Conservation (phyloP, 345 rosid genomes). For the Triadica sebifera region DNA sequence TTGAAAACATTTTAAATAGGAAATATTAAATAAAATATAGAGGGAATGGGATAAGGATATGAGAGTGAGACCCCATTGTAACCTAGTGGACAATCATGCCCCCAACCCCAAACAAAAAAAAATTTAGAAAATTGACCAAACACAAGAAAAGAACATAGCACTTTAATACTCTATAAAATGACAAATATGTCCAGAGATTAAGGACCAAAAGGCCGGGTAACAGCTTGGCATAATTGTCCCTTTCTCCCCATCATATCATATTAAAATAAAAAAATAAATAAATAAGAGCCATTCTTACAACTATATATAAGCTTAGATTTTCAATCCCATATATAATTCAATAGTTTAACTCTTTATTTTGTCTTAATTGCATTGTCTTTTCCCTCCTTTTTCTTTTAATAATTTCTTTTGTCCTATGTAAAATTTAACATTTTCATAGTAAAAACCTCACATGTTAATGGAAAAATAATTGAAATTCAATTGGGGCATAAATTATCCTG, state of each 20-base stretch:
- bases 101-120: neutral
- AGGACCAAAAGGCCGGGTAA: conserved; percentile 22
- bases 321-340: neutral
- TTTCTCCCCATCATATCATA: conserved; percentile 19
- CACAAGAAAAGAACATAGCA: conserved; percentile 26
- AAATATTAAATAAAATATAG: too few species aligned
- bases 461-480: too few species aligned
- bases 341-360: conserved; percentile 2
- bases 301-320: conserved; percentile 18
- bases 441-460: too few species aligned
- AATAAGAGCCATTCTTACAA: too few species aligned
- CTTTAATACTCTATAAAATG: conserved; percentile 26
- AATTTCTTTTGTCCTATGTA: too few species aligned
- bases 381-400: neutral
- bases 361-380: conserved; percentile 15
- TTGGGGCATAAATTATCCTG: too few species aligned
- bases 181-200: conserved; percentile 34
- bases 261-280: too few species aligned
- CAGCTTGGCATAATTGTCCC: conserved; percentile 38
- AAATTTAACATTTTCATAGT: too few species aligned
- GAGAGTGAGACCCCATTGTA: too few species aligned
- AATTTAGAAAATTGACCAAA: conserved; percentile 26
- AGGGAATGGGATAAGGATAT: neutral
- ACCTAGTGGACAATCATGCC: conserved; percentile 1
- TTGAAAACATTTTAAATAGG: too few species aligned